These are phyloP conservation scores for Kluyveromyces lactis DNA, from an alignment of 805 yeast species.

Conservation along the genomic window DNA sequence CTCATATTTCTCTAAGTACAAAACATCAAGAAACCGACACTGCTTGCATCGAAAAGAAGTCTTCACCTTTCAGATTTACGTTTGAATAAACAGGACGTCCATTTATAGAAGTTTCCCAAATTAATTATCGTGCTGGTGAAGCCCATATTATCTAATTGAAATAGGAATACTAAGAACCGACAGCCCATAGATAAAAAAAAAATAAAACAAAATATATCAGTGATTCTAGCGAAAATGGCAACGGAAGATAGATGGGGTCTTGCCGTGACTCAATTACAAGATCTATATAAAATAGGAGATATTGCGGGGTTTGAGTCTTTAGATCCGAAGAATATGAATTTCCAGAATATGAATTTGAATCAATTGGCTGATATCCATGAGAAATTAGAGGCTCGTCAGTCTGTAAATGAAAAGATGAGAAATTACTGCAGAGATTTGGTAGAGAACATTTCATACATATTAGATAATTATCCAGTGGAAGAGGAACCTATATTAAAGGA, in stretches of 20 bases:
- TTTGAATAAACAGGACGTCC: too few relatives aligned
- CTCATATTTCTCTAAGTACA: background rate
- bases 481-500: conserved; percentile 17
- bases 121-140: too few relatives aligned
- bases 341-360: conserved; percentile 28
- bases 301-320: conserved; percentile 38
- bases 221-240: background rate
- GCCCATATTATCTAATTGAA: too few relatives aligned
- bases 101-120: too few relatives aligned
- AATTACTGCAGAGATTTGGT: background rate
- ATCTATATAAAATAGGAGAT: conserved; percentile 56
- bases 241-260: conserved; percentile 65
- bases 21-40: too few relatives aligned
- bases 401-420: conserved; percentile 1
- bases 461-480: conserved; percentile 11
- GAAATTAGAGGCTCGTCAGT: conserved; percentile 27
- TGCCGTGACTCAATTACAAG: conserved; percentile 58
- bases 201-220: too few relatives aligned
- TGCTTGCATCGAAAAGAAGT: too few relatives aligned
- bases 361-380: conserved; percentile 28
- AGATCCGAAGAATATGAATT: conserved; percentile 25
- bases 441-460: background rate
- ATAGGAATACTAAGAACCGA: too few relatives aligned
- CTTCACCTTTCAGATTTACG: too few relatives aligned
- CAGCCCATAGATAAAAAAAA: too few relatives aligned